phyloP scores from a whole-genome alignment of 2,329 filamentous ascomycete genomes.

The Colletotrichum musicola region DNA sequence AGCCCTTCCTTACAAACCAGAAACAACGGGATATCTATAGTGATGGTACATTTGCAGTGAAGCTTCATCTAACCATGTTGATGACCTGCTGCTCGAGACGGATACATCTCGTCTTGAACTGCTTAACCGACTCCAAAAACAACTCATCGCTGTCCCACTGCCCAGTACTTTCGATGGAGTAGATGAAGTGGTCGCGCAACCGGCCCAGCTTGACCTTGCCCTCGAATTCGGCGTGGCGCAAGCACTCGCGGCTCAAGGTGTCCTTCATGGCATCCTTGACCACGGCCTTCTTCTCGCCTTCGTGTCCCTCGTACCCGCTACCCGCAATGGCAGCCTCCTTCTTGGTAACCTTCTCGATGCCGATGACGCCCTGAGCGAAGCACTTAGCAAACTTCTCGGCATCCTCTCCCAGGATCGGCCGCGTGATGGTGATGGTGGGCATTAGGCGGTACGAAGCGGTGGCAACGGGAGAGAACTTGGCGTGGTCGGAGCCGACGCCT shows the following conservation, averaged over 20 bases:
- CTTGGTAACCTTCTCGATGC: slow-evolving; percentile 77
- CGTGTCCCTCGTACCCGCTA: slow-evolving; percentile 78
- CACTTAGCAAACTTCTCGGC: slow-evolving; percentile 91
- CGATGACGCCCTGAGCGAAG: slow-evolving; percentile 91
- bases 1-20: slow-evolving; percentile 33
- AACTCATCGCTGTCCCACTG: slow-evolving; percentile 95
- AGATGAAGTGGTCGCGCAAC: slow-evolving; percentile 96
- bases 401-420: slow-evolving; percentile 87
- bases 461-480: slow-evolving; percentile 96
- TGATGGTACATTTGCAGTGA: slow-evolving; percentile 37
- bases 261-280: slow-evolving; percentile 92
- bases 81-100: slow-evolving; percentile 78
- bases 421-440: slow-evolving; percentile 85
- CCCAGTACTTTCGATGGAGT: slow-evolving; percentile 92
- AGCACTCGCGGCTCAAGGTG: slow-evolving; percentile 91
- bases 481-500: slow-evolving; percentile 92
- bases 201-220: slow-evolving; percentile 95
- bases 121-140: slow-evolving; percentile 89
- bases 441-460: slow-evolving; percentile 94
- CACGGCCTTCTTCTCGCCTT: slow-evolving; percentile 88
- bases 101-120: slow-evolving; percentile 87
- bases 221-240: slow-evolving; percentile 93
- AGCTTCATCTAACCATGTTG: slow-evolving; percentile 68
- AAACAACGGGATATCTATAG: slow-evolving; percentile 39
- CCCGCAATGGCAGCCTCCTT: slow-evolving; percentile 72